Percentiles rank a stretch among this genome's conserved stretches.
Evolutionary conservation across 169 alveolate species (phyloP).

Genomic region (Haemoproteus tartakovskyi): DNA sequence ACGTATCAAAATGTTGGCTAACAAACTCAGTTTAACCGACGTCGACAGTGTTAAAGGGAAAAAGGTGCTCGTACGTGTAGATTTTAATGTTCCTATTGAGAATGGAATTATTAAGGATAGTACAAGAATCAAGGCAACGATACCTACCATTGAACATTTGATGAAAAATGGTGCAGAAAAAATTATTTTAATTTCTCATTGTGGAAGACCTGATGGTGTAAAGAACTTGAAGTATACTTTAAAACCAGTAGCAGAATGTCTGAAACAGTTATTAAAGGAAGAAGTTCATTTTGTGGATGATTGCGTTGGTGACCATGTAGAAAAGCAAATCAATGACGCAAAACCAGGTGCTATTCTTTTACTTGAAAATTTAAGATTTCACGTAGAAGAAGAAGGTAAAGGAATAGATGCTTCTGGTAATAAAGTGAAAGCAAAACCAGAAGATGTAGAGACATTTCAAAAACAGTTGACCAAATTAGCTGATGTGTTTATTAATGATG

Average conservation of each 20-base stretch:
- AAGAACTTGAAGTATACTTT: slow-evolving; percentile 88
- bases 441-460: slow-evolving; percentile 86
- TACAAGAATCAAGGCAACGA: slow-evolving; percentile 91
- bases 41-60: slow-evolving; percentile 75
- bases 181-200: slow-evolving; percentile 92
- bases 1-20: slow-evolving; percentile 50
- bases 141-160: slow-evolving; percentile 92
- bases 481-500: slow-evolving; percentile 96
- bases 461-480: slow-evolving; percentile 89
- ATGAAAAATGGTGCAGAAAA: slow-evolving; percentile 89
- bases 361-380: slow-evolving; percentile 96
- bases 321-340: slow-evolving; percentile 83
- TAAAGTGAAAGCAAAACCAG: slow-evolving; percentile 87
- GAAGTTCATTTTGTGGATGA: slow-evolving; percentile 90
- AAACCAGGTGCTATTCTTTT: slow-evolving; percentile 88
- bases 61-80: slow-evolving; percentile 95
- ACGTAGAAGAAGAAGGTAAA: slow-evolving; percentile 96
- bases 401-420: slow-evolving; percentile 90
- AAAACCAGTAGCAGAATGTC: slow-evolving; percentile 88
- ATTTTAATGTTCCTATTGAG: slow-evolving; percentile 95
- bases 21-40: slow-evolving; percentile 43
- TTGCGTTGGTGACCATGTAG: slow-evolving; percentile 93
- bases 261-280: slow-evolving; percentile 82
- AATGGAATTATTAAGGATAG: slow-evolving; percentile 90
- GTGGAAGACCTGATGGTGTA: slow-evolving; percentile 97